Conservation (phyloP, 108 stramenopile genomes). For the Fistulifera solaris region DNA sequence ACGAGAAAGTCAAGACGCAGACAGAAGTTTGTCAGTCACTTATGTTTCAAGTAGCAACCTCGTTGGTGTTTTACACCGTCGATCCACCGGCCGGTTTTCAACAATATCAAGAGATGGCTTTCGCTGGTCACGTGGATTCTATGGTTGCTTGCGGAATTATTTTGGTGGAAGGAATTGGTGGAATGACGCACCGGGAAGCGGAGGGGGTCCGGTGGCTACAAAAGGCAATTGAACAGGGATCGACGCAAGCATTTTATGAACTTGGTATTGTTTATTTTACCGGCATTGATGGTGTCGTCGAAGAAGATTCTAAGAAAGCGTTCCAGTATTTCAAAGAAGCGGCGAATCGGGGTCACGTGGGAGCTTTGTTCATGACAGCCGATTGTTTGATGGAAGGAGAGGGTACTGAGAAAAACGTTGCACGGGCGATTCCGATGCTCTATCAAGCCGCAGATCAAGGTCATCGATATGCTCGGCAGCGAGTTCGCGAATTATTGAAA, state of each 20-base stretch:
- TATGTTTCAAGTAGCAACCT: constrained; percentile 17
- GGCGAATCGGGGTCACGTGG: constrained; percentile 21
- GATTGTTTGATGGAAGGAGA: constrained; percentile 36
- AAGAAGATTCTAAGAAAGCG: constrained; percentile 25
- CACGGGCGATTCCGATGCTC: constrained; percentile 23
- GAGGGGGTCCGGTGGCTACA: constrained; percentile 22
- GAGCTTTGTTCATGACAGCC: constrained; percentile 27
- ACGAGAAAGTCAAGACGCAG: neutral
- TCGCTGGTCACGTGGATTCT: constrained; percentile 23
- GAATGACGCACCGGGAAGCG: constrained; percentile 16
- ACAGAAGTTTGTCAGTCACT: constrained; percentile 5
- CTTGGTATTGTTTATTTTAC: constrained; percentile 28
- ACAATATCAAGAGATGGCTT: constrained; percentile 20
- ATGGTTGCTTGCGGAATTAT: constrained; percentile 37
- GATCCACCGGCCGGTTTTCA: constrained; percentile 22
- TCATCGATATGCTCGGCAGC: constrained; percentile 30
- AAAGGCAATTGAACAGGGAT: constrained; percentile 12
- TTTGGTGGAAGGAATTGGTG: constrained; percentile 28
- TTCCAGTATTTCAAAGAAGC: constrained; percentile 20
- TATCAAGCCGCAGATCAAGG: constrained; percentile 31
- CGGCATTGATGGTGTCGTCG: constrained; percentile 23
- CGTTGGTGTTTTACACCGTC: constrained; percentile 28
- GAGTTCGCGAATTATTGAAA: constrained; percentile 24
- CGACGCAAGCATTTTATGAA: constrained; percentile 25
- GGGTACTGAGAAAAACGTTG: constrained; percentile 17